These are phyloP conservation scores for Torrubiella hemipterigena DNA, from an alignment of 2,329 filamentous ascomycete species.

Conservation along the genomic window DNA sequence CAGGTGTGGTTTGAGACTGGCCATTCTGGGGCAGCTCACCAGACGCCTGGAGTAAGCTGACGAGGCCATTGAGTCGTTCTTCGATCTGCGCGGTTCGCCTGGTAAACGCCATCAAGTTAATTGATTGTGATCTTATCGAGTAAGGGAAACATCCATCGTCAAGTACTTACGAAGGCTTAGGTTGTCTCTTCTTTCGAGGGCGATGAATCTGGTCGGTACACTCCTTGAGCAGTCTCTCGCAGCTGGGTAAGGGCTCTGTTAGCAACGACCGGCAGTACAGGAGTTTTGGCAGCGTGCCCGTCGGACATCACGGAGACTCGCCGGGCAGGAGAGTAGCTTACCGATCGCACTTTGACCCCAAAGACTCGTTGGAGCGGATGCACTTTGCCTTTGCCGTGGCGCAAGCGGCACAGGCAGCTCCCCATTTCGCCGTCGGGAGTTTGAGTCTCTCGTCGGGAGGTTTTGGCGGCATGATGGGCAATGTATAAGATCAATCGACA, in stretches of 20 bases:
- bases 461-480: slow-evolving; percentile 3
- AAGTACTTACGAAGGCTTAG: slow-evolving; percentile 34
- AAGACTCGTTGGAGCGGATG: slow-evolving; percentile 24
- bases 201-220: slow-evolving; percentile 34
- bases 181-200: slow-evolving; percentile 37
- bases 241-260: slow-evolving; percentile 18
- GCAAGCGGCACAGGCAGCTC: slow-evolving; percentile 35
- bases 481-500: slow-evolving; percentile 7
- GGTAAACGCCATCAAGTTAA: slow-evolving; percentile 3
- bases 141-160: background rate
- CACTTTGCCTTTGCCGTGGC: slow-evolving; percentile 39
- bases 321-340: no score
- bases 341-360: slow-evolving; percentile 32
- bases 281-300: no score
- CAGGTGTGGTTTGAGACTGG: slow-evolving; percentile 3
- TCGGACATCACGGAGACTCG: no score
- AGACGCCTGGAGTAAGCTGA: slow-evolving; percentile 32
- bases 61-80: slow-evolving; percentile 34
- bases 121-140: slow-evolving; percentile 1
- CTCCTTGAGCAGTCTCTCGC: slow-evolving; percentile 33
- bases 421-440: slow-evolving; percentile 31
- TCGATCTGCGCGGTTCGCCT: slow-evolving; percentile 38
- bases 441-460: slow-evolving; percentile 13
- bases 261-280: no score
- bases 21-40: slow-evolving; percentile 19